A percentile compares a stretch with the other conserved stretches of the same genome.
These are phyloP conservation scores for Ogataea pignaliae DNA, from an alignment of 805 yeast genomes.

Conservation along the genomic window DNA sequence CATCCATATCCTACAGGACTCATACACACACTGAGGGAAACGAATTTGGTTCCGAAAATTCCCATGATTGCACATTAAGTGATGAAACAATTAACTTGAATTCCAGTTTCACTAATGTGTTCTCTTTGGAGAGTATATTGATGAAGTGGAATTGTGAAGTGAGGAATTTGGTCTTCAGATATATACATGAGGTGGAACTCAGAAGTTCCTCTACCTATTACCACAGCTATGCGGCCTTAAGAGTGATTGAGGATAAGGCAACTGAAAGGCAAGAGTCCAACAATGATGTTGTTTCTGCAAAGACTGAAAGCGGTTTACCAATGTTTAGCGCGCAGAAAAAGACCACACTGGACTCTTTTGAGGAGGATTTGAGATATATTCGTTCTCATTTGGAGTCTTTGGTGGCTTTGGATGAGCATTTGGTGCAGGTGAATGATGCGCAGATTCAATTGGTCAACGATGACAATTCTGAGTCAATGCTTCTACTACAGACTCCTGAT, in stretches of 20 bases:
- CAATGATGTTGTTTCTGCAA: neutral
- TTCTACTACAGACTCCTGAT: slow-evolving; percentile 68
- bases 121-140: slow-evolving; percentile 66
- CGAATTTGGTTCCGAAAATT: slow-evolving; percentile 45
- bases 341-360: slow-evolving; percentile 34
- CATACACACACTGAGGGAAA: slow-evolving; percentile 32
- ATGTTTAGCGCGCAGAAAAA: neutral
- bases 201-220: slow-evolving; percentile 41
- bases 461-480: slow-evolving; percentile 49
- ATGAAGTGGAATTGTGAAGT: slow-evolving; percentile 74
- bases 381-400: slow-evolving; percentile 31
- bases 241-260: slow-evolving; percentile 15
- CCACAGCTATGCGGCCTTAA: slow-evolving; percentile 22
- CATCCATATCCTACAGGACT: slow-evolving; percentile 67
- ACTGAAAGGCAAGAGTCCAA: neutral
- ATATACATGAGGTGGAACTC: slow-evolving; percentile 45
- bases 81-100: slow-evolving; percentile 21
- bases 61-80: slow-evolving; percentile 64
- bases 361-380: slow-evolving; percentile 44
- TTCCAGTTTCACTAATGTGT: slow-evolving; percentile 54
- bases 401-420: slow-evolving; percentile 47
- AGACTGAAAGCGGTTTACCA: neutral
- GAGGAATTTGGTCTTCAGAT: slow-evolving; percentile 60
- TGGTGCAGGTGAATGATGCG: slow-evolving; percentile 69
- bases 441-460: slow-evolving; percentile 69